Evolutionary conservation across 768 basidiomycete species (phyloP).

Genomic region (Leccinum arenicola): DNA sequence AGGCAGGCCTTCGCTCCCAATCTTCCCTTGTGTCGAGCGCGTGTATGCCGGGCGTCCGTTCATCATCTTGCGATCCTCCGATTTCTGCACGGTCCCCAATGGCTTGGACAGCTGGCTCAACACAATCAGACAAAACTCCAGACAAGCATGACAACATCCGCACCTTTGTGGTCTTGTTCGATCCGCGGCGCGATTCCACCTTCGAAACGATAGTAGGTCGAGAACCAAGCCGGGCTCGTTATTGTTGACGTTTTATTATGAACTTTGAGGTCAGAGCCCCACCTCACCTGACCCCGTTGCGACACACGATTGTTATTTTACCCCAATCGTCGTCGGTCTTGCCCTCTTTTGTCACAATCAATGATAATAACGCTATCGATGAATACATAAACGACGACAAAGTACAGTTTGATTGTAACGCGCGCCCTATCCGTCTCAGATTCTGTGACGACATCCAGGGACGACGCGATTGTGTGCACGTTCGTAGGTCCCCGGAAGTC

Average conservation of each 20-base stretch:
- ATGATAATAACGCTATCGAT: not conserved
- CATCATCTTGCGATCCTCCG: too few species aligned
- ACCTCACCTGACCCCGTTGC: not conserved
- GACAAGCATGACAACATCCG: not conserved
- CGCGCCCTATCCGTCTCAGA: not conserved
- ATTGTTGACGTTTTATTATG: not conserved
- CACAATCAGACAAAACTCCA: not conserved
- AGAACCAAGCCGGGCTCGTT: not conserved
- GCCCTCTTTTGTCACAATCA: not conserved
- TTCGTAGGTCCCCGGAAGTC: not conserved
- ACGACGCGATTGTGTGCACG: not conserved
- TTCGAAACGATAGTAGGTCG: not conserved
- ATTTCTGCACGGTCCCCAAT: too few species aligned
- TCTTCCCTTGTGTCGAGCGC: not conserved
- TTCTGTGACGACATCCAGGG: not conserved
- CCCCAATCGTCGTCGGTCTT: slow-evolving; percentile 5
- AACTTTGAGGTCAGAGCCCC: not conserved
- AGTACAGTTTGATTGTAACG: not conserved
- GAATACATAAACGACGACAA: not conserved
- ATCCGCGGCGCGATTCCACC: not conserved
- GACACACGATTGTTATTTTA: not conserved
- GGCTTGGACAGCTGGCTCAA: too few species aligned
- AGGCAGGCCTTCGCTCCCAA: not conserved
- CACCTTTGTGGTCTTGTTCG: not conserved
- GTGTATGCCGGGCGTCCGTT: not conserved